phyloP scores from a whole-genome alignment of 1,139 yeast species.

The Yamadazyma siamensis region DNA sequence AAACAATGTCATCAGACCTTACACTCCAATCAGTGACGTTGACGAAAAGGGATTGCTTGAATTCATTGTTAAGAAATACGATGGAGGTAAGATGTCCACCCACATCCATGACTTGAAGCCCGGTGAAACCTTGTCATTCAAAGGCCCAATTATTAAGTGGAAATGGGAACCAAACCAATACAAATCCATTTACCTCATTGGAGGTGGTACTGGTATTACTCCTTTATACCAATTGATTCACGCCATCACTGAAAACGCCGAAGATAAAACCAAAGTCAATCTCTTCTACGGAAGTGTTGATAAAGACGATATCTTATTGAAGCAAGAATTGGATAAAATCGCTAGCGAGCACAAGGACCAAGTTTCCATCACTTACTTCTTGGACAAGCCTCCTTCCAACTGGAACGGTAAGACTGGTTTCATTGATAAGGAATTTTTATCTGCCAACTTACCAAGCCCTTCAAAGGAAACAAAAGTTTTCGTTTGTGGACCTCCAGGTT shows the following conservation, averaged over 20 bases:
- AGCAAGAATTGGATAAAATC: slow-evolving; percentile 72
- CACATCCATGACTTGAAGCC: slow-evolving; percentile 71
- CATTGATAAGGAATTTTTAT: slow-evolving; percentile 74
- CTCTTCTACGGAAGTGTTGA: slow-evolving; percentile 78
- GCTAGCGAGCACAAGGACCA: slow-evolving; percentile 59
- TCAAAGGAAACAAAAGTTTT: slow-evolving; percentile 65
- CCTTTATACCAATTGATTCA: slow-evolving; percentile 90
- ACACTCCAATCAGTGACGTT: slow-evolving; percentile 83
- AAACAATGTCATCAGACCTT: slow-evolving; percentile 88
- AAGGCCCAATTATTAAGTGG: slow-evolving; percentile 94
- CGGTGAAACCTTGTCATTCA: slow-evolving; percentile 81
- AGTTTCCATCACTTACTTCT: slow-evolving; percentile 65
- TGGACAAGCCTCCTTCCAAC: slow-evolving; percentile 59
- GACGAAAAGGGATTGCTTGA: slow-evolving; percentile 72
- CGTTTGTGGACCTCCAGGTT: slow-evolving; percentile 87
- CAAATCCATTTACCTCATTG: slow-evolving; percentile 76
- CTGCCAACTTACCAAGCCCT: slow-evolving; percentile 63
- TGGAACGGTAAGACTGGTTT: slow-evolving; percentile 87
- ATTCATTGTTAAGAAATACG: slow-evolving; percentile 81
- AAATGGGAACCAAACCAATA: slow-evolving; percentile 87
- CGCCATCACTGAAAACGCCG: slow-evolving; percentile 72
- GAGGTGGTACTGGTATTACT: slow-evolving; percentile 95
- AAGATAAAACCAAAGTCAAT: slow-evolving; percentile 69
- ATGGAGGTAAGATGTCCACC: slow-evolving; percentile 77
- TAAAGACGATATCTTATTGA: slow-evolving; percentile 74